Evolutionary conservation across 2,329 filamentous ascomycete genomes (phyloP), one percentile per base, ranked within the genome.

Genomic region (Phialocephala sp.): DNA sequence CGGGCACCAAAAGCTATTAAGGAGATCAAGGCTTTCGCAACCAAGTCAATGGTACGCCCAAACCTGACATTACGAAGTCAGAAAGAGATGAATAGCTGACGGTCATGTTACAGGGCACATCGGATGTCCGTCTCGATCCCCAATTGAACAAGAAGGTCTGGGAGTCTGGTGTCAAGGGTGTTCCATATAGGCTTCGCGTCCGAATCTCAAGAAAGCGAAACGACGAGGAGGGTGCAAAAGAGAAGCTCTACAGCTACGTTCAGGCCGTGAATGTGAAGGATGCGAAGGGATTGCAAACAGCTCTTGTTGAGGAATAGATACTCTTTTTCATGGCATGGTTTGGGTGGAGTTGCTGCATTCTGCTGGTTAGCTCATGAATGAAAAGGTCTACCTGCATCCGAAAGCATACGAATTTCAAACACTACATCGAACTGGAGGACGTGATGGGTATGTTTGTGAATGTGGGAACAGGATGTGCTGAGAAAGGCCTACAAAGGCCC

Each of bases 61-160:
- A 54, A 45, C 18, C n/a, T 27, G 12, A 45, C 36, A 15, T 18
- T 32, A 59, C 27, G 63, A 50, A 62, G 52, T 8, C 63, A 66
- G 65, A 56, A 65, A 59, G 41, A 66, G 56, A n/a, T 24, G 36
- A 41, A 41, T 27, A 24, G 76, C 72, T 69, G 54, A 67, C 35
- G 12, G 73, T 63, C 27, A 62, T 66, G 59, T 66, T 64, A 68
- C 76, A 99, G 95, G 94, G 94, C 81, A 99, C 95, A 84, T 84
- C 87, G 79, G 95, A 99, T 81, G 95, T 99, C 85, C 95, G 95
- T 78, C 85, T 99, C 80, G 95, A 99, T 89, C 95, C 95, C 79
- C 91, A 95, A 86, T 86, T 99, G 80, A 99, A 99, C 91, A 99
- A 99, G 92, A 98, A 99, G 89, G 94, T 99, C 82, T 99, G 95